Evolutionary conservation across 192 early-diverging fungal genomes (phyloP).

Genomic region (Martensiomyces pterosporus): DNA sequence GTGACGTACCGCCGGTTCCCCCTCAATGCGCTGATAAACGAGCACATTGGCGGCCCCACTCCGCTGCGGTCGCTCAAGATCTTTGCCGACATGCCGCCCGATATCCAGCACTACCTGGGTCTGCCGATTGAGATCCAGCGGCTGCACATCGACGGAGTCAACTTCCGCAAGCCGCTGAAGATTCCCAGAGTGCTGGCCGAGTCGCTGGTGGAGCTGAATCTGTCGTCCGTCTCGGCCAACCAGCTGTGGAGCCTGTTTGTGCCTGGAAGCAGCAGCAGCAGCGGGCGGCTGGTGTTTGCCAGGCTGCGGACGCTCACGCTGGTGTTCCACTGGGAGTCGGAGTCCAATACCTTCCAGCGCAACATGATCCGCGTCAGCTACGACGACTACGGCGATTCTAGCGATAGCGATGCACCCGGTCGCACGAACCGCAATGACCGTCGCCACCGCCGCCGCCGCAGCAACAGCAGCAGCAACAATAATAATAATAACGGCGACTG

Average conservation of each 20-base stretch:
- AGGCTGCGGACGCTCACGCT: conserved; percentile 8
- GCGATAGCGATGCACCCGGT: too few species aligned
- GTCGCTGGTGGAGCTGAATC: conserved; percentile 7
- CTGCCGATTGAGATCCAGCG: background rate
- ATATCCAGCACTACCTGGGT: background rate
- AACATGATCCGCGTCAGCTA: too few species aligned
- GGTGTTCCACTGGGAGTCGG: background rate
- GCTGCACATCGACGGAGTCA: conserved; percentile 2
- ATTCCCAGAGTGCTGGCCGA: background rate
- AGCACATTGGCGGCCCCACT: conserved; percentile 5
- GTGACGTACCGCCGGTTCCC: conserved; percentile 1
- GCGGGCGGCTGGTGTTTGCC: conserved; percentile 3
- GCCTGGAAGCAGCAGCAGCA: background rate
- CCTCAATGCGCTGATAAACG: conserved; percentile 8
- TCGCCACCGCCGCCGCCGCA: too few species aligned
- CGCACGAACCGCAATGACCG: too few species aligned
- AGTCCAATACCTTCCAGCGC: too few species aligned
- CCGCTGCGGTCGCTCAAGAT: background rate
- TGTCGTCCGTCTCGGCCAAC: background rate
- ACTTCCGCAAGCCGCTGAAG: background rate
- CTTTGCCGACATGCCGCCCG: conserved; percentile 1
- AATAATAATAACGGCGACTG: too few species aligned
- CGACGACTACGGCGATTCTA: too few species aligned
- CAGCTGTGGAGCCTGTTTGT: conserved; percentile 6
- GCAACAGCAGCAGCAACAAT: too few species aligned